Evolutionary conservation across 257 asterid species (phyloP).

Genomic region (Hygrophila difformis): DNA sequence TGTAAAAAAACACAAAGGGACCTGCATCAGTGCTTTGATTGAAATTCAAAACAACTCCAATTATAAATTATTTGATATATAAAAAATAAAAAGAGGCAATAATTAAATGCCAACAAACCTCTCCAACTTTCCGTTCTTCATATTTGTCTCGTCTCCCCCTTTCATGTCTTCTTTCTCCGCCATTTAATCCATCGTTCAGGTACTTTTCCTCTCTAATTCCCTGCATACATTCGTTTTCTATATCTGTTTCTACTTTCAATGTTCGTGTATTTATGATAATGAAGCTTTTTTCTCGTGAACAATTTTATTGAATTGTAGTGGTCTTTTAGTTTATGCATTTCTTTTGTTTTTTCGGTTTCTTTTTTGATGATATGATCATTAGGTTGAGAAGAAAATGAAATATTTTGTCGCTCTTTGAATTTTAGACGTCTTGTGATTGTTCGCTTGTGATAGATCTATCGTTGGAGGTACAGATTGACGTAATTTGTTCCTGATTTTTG

Average conservation of each 20-base stretch:
- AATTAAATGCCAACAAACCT: no score
- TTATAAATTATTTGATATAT: no score
- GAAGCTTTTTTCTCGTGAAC: background rate
- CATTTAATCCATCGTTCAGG: conserved; percentile 15
- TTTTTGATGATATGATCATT: background rate
- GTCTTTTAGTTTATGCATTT: conserved; percentile 5
- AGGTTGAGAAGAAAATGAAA: background rate
- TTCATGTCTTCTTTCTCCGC: conserved; percentile 7
- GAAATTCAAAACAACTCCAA: no score
- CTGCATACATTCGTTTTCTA: background rate
- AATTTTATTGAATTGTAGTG: conserved; percentile 5
- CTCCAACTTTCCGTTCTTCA: conserved; percentile 2
- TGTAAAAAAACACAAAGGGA: no score
- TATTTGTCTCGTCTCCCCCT: background rate
- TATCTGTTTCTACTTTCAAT: background rate
- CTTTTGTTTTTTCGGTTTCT: background rate
- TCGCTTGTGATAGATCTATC: conserved; percentile 14
- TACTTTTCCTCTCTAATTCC: conserved; percentile 3
- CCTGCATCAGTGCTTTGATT: no score
- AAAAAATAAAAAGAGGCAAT: no score
- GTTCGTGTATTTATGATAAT: background rate
- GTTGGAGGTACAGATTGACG: conserved; percentile 7
- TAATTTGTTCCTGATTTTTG: background rate
- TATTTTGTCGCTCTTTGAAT: background rate
- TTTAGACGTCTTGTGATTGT: background rate